Evolutionary conservation across 2,329 filamentous ascomycete species (phyloP), one percentile per base, ranked within the genome.

Genomic region (Calycina marina): DNA sequence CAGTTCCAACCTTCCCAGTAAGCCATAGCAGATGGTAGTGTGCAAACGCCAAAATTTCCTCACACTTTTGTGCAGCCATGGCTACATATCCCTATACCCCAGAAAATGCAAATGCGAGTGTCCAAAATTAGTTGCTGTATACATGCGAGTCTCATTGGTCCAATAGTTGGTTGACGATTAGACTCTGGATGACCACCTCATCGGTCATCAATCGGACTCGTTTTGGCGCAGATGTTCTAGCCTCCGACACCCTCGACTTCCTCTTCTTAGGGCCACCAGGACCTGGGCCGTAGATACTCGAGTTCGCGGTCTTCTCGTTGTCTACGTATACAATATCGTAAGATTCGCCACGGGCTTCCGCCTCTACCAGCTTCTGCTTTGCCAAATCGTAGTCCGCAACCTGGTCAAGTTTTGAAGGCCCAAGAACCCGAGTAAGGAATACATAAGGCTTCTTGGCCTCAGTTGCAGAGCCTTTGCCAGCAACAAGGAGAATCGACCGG

Each of bases 141-240:
- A n/a, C n/a, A n/a, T n/a, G n/a, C n/a, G n/a, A n/a, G n/a, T n/a
- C n/a, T 40, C 17, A 40, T 8, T 43, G 41, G 8, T 49, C 47
- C 16, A 85, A 69, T 44, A 94, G 57, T 39, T 74, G 71, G 1
- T 86, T 88, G 31, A 93, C 54, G 41, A 98, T 94, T 37, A 96
- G 60, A 54, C 85, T 94, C 62, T 98, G 88, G 34, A 93, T 76
- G 14, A 96, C 73, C 50, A 88, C 73, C 56, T 96, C 88, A 52
- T 92, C 78, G 35, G 76, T 78, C 32, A 93, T 68, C 27, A 90
- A 67, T 40, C 67, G 69, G 22, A 85, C 62, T 38, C 57, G 67
- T 45, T 65, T 62, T 9, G 63, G 59, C 26, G 57, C 48, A 11
- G 58, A 50, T 31, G 49, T 52, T 13, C 46, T 47, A 8, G 39